Evolutionary conservation across 225 moss, liverwort and hornwort species (phyloP).

Genomic region (Antitrichia curtipendula): DNA sequence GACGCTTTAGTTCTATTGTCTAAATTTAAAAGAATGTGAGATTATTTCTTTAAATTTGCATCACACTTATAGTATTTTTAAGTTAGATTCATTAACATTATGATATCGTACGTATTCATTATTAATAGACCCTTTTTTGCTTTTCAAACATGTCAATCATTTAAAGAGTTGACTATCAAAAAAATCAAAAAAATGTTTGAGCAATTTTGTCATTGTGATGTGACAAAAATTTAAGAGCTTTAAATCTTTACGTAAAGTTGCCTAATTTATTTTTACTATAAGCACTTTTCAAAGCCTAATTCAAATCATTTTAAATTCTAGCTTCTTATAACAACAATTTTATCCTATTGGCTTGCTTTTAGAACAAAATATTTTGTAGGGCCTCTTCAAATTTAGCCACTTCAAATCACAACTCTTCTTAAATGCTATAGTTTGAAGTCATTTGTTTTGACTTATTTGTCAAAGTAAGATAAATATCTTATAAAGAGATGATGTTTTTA

Average conservation of each 20-base stretch:
- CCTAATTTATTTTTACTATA: too few relatives aligned
- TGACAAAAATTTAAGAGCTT: background rate
- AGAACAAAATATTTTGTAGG: background rate
- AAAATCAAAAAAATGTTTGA: background rate
- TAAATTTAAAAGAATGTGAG: background rate
- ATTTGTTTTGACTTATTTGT: background rate
- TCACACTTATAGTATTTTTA: fast-evolving
- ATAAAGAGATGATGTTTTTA: background rate
- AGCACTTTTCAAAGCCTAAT: background rate
- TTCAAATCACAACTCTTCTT: background rate
- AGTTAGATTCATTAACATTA: background rate
- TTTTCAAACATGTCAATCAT: background rate
- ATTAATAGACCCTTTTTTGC: background rate
- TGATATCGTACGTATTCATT: background rate
- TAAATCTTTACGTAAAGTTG: too few relatives aligned
- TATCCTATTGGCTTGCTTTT: fast-evolving
- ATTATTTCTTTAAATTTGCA: background rate
- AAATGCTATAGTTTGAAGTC: background rate
- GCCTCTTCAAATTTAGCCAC: background rate
- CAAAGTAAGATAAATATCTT: fast-evolving
- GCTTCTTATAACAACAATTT: background rate
- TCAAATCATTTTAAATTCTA: background rate
- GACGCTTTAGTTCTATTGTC: fast-evolving
- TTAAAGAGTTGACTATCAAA: background rate
- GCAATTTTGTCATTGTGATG: background rate